A percentile compares a stretch with the other conserved stretches of the same genome.
phyloP scores from a whole-genome alignment of 139 green algal genomes.

The Chlamydomonas sphaeroides region DNA sequence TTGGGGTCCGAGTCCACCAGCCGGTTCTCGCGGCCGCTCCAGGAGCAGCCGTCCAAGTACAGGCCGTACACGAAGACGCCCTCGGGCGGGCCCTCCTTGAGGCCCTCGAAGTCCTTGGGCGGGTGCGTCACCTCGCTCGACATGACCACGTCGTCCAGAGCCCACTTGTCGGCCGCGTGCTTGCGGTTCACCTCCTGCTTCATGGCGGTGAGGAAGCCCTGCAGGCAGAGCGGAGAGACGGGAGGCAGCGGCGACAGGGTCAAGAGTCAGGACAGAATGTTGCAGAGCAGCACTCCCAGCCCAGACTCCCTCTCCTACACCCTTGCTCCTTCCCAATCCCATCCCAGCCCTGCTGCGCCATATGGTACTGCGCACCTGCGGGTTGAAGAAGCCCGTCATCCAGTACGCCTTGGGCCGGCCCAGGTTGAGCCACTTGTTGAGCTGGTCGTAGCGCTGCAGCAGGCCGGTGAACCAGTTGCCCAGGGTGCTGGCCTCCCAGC shows the following conservation, averaged over 20 bases:
- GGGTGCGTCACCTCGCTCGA: conserved; percentile 86
- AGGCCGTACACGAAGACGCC: conserved; percentile 95
- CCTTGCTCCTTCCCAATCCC: not conserved
- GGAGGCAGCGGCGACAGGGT: not conserved
- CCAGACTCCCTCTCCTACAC: too few species aligned
- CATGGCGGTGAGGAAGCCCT: conserved; percentile 93
- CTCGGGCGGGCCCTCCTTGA: conserved; percentile 85
- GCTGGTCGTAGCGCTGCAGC: conserved; percentile 90
- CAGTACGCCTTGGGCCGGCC: conserved; percentile 92
- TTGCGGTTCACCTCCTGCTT: conserved; percentile 93
- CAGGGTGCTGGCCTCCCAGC: conserved; percentile 80
- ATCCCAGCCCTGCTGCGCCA: too few species aligned
- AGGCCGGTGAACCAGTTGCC: conserved; percentile 92
- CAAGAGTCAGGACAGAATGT: not conserved
- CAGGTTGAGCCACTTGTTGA: conserved; percentile 90
- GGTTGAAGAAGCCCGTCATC: conserved; percentile 98
- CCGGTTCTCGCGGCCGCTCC: conserved; percentile 82
- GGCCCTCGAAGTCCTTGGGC: conserved; percentile 84
- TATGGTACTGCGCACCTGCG: conserved; percentile 68
- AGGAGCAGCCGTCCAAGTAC: conserved; percentile 94
- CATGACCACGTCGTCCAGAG: conserved; percentile 95
- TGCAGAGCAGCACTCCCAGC: too few species aligned
- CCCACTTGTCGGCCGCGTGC: conserved; percentile 93
- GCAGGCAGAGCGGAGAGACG: conserved; percentile 12
- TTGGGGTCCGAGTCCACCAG: conserved; percentile 93